phyloP scores from a whole-genome alignment of 306 rosid species.

The Prinsepia uniflora region DNA sequence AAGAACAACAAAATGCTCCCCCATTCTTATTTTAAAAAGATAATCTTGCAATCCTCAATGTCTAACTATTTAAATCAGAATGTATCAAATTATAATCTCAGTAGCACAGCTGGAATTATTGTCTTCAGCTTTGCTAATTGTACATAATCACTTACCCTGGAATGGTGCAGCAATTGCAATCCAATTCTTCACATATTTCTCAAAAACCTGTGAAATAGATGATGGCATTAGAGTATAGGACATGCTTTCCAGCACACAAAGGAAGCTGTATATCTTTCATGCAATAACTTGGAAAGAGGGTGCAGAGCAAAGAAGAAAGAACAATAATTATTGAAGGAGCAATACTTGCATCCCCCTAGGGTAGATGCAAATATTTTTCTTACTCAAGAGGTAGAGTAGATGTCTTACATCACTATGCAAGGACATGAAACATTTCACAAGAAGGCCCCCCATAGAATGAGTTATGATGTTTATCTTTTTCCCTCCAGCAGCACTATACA shows the following conservation, averaged over 20 bases:
- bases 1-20: not conserved
- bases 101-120: not conserved
- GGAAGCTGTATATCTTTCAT: constrained; percentile 1
- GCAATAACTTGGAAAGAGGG: constrained; percentile 16
- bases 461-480: constrained; percentile 80
- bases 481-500: constrained; percentile 78
- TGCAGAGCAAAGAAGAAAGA: constrained; percentile 25
- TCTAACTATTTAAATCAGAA: not conserved
- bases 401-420: constrained; percentile 67
- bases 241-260: constrained; percentile 12
- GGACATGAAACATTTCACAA: constrained; percentile 93
- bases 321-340: not conserved
- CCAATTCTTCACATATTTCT: constrained; percentile 96
- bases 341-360: no score
- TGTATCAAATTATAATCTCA: not conserved
- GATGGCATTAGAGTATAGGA: constrained; percentile 10
- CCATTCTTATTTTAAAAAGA: not conserved
- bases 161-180: constrained; percentile 91
- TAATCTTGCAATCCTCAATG: not conserved
- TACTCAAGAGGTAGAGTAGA: constrained; percentile 12
- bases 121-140: constrained; percentile 2
- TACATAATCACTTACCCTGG: constrained; percentile 58
- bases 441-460: constrained; percentile 97
- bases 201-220: constrained; percentile 68
- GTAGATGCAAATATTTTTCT: not conserved